Percentiles rank a stretch among this genome's conserved stretches.
Conservation (phyloP, 768 basidiomycete genomes). For the Lentinus brumalis region DNA sequence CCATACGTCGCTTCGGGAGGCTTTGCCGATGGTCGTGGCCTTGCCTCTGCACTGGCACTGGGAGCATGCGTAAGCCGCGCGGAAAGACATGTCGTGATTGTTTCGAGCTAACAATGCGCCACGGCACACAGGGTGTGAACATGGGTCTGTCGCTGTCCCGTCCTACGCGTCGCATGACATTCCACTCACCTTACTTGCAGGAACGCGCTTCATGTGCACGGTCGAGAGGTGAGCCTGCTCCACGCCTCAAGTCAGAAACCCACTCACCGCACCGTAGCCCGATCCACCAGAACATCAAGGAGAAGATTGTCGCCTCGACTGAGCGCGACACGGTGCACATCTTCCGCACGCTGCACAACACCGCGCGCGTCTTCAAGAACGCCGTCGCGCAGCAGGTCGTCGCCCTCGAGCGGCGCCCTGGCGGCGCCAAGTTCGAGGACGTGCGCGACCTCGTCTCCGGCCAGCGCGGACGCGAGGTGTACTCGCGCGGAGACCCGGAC, state of each 20-base stretch:
- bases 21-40: slow-evolving; percentile 42
- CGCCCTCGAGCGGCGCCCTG: slow-evolving; percentile 74
- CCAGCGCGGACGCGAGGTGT: slow-evolving; percentile 68
- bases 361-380: slow-evolving; percentile 87
- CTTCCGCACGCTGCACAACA: slow-evolving; percentile 84
- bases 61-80: slow-evolving; percentile 68
- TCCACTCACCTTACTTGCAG: slow-evolving; percentile 17
- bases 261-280: slow-evolving; percentile 44
- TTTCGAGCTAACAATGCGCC: slow-evolving; percentile 12
- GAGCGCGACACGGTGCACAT: slow-evolving; percentile 89
- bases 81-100: neutral
- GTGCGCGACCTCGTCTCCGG: slow-evolving; percentile 77
- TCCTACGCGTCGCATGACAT: neutral
- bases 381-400: slow-evolving; percentile 83
- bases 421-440: slow-evolving; percentile 88
- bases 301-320: slow-evolving; percentile 80
- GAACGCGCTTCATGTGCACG: slow-evolving; percentile 85
- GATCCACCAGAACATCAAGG: slow-evolving; percentile 88
- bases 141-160: slow-evolving; percentile 54
- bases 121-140: slow-evolving; percentile 67
- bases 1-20: slow-evolving; percentile 91
- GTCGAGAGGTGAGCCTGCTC: no score
- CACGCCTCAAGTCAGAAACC: no score
- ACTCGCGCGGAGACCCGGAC: slow-evolving; percentile 83
- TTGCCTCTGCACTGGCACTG: slow-evolving; percentile 62